Conservation (phyloP, 768 basidiomycete genomes). For the Termitomyces sp. region DNA sequence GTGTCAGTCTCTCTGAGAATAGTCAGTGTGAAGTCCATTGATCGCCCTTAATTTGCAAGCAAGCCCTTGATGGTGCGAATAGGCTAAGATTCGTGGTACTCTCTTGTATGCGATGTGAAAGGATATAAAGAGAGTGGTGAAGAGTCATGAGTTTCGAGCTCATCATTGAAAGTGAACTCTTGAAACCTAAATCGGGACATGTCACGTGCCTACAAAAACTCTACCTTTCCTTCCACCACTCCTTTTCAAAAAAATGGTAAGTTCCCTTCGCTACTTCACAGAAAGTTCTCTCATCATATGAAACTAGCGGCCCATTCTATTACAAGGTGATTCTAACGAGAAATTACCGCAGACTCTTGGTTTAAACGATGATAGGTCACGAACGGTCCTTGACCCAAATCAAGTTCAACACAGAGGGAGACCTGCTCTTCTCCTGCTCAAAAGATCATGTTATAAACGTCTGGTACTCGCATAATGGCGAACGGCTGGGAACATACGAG, state of each 20-base stretch:
- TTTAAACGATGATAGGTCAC: slow-evolving; percentile 58
- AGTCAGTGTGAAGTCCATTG: no score
- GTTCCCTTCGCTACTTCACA: slow-evolving; percentile 5
- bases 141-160: background rate
- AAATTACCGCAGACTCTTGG: background rate
- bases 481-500: slow-evolving; percentile 93
- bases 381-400: slow-evolving; percentile 97
- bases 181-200: slow-evolving; percentile 3
- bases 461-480: slow-evolving; percentile 97
- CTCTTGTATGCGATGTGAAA: background rate
- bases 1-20: no score
- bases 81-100: background rate
- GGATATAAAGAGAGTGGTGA: background rate
- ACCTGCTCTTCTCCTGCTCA: slow-evolving; percentile 91
- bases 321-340: slow-evolving; percentile 48
- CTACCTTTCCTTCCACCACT: slow-evolving; percentile 1
- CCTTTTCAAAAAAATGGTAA: slow-evolving; percentile 29
- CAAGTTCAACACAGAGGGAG: slow-evolving; percentile 96
- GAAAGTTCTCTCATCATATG: background rate
- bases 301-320: slow-evolving; percentile 64
- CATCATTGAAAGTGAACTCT: no score
- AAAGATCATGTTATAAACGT: slow-evolving; percentile 96
- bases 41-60: no score
- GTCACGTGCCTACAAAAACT: slow-evolving; percentile 20
- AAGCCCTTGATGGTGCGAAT: background rate